Conservation (phyloP, 805 yeast genomes). For the Lipomyces spencermartinsiae region DNA sequence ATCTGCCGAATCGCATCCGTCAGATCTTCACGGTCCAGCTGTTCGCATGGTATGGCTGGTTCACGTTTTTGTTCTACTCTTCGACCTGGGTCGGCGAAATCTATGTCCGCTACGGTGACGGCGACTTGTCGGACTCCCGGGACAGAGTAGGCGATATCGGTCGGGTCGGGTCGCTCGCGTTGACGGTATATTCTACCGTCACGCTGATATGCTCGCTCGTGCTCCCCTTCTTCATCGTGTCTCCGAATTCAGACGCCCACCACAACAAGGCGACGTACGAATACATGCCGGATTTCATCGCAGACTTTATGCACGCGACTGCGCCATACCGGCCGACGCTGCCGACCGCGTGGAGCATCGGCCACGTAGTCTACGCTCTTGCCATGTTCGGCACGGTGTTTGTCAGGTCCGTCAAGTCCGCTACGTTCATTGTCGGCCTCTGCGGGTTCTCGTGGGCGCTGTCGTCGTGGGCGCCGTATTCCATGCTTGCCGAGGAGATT, state of each 20-base stretch:
- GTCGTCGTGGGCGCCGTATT: slow-evolving; percentile 37
- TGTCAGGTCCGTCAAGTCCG: slow-evolving; percentile 31
- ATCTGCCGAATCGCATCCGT: slow-evolving; percentile 57
- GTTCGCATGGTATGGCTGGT: slow-evolving; percentile 73
- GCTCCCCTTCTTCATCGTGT: slow-evolving; percentile 30
- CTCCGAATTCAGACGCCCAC: slow-evolving; percentile 31
- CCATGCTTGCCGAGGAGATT: slow-evolving; percentile 37
- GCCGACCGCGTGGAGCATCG: slow-evolving; percentile 33
- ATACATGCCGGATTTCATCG: slow-evolving; percentile 23
- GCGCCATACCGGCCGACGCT: slow-evolving; percentile 36
- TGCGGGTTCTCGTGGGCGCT: slow-evolving; percentile 39
- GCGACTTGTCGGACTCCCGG: slow-evolving; percentile 27
- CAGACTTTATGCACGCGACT: slow-evolving; percentile 23
- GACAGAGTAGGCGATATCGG: slow-evolving; percentile 38
- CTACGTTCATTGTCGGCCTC: slow-evolving; percentile 34
- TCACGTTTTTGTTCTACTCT: slow-evolving; percentile 69
- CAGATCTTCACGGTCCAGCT: slow-evolving; percentile 63
- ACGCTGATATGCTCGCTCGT: slow-evolving; percentile 34
- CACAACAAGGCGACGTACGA: slow-evolving; percentile 25
- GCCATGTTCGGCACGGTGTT: slow-evolving; percentile 36
- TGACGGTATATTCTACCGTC: slow-evolving; percentile 34
- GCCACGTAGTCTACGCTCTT: slow-evolving; percentile 31
- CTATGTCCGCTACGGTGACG: slow-evolving; percentile 46
- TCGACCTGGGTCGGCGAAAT: slow-evolving; percentile 70
- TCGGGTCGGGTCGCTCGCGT: slow-evolving; percentile 36